Evolutionary conservation across 2,329 filamentous ascomycete genomes (phyloP).

Genomic region (Coniochaeta prunicola): DNA sequence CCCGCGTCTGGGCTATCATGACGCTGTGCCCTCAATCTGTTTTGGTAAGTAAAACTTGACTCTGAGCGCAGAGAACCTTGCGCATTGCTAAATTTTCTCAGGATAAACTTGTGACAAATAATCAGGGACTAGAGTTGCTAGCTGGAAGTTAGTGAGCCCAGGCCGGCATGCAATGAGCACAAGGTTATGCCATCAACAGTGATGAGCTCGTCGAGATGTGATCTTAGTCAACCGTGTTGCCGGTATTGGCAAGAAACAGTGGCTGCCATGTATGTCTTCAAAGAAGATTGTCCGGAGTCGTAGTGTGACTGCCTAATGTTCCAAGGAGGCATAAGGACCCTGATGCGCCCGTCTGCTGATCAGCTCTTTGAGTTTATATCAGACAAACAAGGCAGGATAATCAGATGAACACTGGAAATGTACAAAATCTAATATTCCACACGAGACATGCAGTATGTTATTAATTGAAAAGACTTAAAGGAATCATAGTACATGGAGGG

Average conservation of each 20-base stretch:
- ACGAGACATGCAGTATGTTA: not conserved
- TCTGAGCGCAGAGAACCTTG: not conserved
- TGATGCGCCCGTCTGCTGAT: too few relatives aligned
- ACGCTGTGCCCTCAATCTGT: not conserved
- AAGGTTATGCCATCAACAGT: not conserved
- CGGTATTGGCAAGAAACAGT: too few relatives aligned
- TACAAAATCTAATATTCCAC: not conserved
- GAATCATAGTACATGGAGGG: slow-evolving; percentile 1
- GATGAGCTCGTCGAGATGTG: not conserved
- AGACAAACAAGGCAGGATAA: not conserved
- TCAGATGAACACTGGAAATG: not conserved
- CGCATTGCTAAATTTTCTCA: not conserved
- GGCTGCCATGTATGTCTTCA: too few relatives aligned
- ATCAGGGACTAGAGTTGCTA: not conserved
- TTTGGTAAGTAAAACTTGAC: not conserved
- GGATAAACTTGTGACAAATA: not conserved
- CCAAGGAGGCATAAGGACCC: too few relatives aligned
- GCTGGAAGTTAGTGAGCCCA: not conserved
- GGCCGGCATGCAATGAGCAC: not conserved
- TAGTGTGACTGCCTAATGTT: too few relatives aligned
- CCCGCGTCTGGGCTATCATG: not conserved
- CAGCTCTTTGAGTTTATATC: too few relatives aligned
- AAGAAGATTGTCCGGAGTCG: too few relatives aligned
- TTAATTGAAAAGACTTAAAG: not conserved
- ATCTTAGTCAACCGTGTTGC: not conserved